Conservation (phyloP, 306 rosid genomes). For the Castanospermum australe region DNA sequence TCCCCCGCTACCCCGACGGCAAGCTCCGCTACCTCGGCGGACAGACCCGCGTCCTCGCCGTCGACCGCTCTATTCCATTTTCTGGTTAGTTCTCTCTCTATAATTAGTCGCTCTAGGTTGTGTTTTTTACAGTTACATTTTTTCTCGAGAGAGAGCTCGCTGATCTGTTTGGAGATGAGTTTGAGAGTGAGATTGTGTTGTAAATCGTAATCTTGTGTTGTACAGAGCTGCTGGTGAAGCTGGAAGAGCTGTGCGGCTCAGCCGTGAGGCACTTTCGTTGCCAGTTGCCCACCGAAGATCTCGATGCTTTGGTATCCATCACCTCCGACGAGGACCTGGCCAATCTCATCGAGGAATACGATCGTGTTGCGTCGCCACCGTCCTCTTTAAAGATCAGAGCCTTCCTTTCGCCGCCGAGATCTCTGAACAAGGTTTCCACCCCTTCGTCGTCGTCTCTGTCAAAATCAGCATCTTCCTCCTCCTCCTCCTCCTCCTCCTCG, state of each 20-base stretch:
- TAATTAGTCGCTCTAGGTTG: neutral
- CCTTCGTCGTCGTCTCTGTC: constrained; percentile 46
- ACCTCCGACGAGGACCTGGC: constrained; percentile 86
- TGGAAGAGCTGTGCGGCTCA: constrained; percentile 65
- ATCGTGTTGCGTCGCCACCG: constrained; percentile 44
- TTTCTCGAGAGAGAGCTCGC: neutral
- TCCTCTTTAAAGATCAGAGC: constrained; percentile 71
- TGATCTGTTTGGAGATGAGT: neutral
- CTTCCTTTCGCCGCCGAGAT: constrained; percentile 68
- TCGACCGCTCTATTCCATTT: constrained; percentile 65
- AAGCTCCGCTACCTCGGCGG: constrained; percentile 93
- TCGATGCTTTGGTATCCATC: constrained; percentile 86
- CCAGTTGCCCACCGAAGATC: constrained; percentile 86
- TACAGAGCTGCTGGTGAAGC: constrained; percentile 75
- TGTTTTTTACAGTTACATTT: neutral
- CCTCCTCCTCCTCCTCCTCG: constrained; percentile 24
- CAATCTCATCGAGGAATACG: constrained; percentile 87
- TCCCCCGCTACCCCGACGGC: constrained; percentile 92
- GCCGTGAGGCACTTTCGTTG: constrained; percentile 75
- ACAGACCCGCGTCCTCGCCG: constrained; percentile 86
- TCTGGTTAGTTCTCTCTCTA: constrained; percentile 56
- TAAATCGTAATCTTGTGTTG: constrained; percentile 2
- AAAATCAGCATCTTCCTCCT: constrained; percentile 46
- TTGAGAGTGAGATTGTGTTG: constrained; percentile 26
- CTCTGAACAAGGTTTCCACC: constrained; percentile 35